Evolutionary conservation across 2,329 filamentous ascomycete genomes (phyloP).

Genomic region (Nannizziopsis barbatae): DNA sequence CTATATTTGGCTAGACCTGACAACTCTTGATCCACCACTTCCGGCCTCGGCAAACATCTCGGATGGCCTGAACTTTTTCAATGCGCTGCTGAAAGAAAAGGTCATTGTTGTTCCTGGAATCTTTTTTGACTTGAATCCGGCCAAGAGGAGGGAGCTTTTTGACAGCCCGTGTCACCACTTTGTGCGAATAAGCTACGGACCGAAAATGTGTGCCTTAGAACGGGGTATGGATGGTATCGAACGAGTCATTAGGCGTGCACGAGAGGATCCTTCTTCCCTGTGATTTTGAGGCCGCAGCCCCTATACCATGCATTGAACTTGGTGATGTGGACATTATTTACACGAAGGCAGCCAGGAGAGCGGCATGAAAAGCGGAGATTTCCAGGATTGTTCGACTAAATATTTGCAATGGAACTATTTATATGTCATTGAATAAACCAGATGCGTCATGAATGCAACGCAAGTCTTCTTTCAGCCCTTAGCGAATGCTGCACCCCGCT

Average conservation of each 20-base stretch:
- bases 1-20: slow-evolving; percentile 69
- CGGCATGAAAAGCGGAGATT: no score
- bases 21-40: slow-evolving; percentile 41
- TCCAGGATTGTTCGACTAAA: no score
- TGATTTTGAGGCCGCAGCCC: background rate
- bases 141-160: slow-evolving; percentile 78
- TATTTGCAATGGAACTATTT: no score
- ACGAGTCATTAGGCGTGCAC: slow-evolving; percentile 50
- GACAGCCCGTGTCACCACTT: slow-evolving; percentile 92
- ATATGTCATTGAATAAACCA: no score
- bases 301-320: background rate
- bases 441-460: no score
- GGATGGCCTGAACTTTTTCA: slow-evolving; percentile 94
- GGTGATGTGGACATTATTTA: no score
- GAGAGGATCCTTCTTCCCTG: background rate
- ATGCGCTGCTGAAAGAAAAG: slow-evolving; percentile 84
- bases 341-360: no score
- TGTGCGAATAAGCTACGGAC: slow-evolving; percentile 73
- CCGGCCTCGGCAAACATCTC: slow-evolving; percentile 57
- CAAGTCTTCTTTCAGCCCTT: no score
- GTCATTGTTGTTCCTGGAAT: slow-evolving; percentile 95
- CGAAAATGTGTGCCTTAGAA: slow-evolving; percentile 66
- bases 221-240: slow-evolving; percentile 76
- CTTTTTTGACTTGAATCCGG: slow-evolving; percentile 94
- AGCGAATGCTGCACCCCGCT: no score